Conservation (phyloP, 768 basidiomycete genomes). For the Hericium alpestre region DNA sequence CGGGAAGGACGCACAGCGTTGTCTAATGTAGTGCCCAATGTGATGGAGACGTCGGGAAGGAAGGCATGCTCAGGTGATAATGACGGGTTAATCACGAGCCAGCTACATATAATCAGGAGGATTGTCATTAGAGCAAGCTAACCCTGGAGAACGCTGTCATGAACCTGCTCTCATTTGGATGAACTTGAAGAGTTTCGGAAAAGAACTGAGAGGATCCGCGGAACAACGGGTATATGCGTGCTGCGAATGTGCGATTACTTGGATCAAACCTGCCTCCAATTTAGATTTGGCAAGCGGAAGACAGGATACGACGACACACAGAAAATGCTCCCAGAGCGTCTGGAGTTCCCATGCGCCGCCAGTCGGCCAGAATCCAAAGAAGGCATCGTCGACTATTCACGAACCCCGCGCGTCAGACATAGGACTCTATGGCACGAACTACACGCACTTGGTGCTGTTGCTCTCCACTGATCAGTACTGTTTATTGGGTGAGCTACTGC, state of each 20-base stretch:
- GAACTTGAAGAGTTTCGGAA: not conserved
- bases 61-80: not conserved
- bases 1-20: not conserved
- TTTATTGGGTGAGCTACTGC: not conserved
- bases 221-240: not conserved
- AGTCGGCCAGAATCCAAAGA: not conserved
- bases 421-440: too few species aligned
- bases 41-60: not conserved
- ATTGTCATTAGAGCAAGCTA: not conserved
- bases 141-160: not conserved
- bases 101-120: not conserved
- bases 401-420: not conserved
- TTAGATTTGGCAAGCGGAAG: not conserved
- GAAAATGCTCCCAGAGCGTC: not conserved
- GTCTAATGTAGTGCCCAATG: not conserved
- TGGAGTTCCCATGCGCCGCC: not conserved
- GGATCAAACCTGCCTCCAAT: not conserved
- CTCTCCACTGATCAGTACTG: not conserved
- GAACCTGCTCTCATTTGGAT: not conserved
- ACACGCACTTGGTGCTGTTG: not conserved
- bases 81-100: not conserved
- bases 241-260: not conserved
- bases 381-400: not conserved
- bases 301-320: not conserved
- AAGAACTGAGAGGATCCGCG: not conserved